These are phyloP conservation scores for Xenoacremonium recifei DNA, from an alignment of 2,329 filamentous ascomycete genomes.

Conservation along the genomic window DNA sequence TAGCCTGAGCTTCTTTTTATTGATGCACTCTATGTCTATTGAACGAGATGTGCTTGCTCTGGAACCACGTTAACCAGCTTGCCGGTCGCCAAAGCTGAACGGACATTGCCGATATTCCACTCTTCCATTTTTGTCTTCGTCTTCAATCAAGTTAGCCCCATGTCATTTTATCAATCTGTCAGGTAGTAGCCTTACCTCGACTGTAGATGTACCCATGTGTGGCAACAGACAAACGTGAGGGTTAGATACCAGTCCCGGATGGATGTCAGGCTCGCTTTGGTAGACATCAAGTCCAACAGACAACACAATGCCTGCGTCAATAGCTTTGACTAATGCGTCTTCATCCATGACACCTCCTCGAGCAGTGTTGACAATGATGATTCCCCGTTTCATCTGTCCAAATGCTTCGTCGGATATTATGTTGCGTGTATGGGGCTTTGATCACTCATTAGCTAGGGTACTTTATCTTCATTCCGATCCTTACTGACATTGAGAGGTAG, in stretches of 20 bases:
- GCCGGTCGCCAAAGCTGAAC: constrained; percentile 57
- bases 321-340: constrained; percentile 69
- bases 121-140: constrained; percentile 67
- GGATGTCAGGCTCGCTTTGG: constrained; percentile 73
- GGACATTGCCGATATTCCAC: constrained; percentile 70
- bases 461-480: neutral
- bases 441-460: neutral
- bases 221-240: constrained; percentile 71
- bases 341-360: constrained; percentile 80
- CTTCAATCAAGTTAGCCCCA: too few relatives aligned
- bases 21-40: neutral
- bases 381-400: constrained; percentile 70
- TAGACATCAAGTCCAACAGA: constrained; percentile 76
- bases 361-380: constrained; percentile 79
- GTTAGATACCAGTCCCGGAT: constrained; percentile 70
- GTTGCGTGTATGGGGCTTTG: constrained; percentile 62
- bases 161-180: too few relatives aligned
- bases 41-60: constrained; percentile 53
- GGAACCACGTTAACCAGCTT: constrained; percentile 64
- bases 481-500: constrained; percentile 71
- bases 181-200: constrained; percentile 42
- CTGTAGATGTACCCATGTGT: constrained; percentile 81
- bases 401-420: constrained; percentile 71
- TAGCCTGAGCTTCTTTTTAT: neutral
- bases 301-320: constrained; percentile 66